Percentiles rank a stretch among this genome's conserved stretches.
These are phyloP conservation scores for Vaccinium macrocarpon DNA, from an alignment of 148 eudicot genomes.

Conservation along the genomic window DNA sequence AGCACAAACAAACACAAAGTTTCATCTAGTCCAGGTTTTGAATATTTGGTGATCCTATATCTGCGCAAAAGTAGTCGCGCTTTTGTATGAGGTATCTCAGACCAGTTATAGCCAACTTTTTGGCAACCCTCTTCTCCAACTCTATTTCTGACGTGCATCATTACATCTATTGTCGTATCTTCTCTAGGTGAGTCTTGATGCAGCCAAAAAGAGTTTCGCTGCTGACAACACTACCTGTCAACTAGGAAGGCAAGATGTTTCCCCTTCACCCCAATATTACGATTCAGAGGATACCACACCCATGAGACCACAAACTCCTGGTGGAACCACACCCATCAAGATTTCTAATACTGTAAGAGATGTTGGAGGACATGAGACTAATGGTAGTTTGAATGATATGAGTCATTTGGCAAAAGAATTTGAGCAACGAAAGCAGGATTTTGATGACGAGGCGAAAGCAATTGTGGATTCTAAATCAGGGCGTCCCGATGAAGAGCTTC, in stretches of 20 bases:
- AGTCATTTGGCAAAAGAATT: constrained; percentile 56
- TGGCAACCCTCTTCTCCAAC: background rate
- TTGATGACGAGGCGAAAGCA: constrained; percentile 68
- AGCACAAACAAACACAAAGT: background rate
- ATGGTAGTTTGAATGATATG: constrained; percentile 41
- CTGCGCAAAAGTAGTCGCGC: background rate
- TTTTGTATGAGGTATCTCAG: background rate
- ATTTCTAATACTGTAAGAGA: constrained; percentile 33
- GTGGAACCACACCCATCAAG: constrained; percentile 48
- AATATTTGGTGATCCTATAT: background rate
- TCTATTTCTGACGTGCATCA: background rate
- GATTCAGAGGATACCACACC: constrained; percentile 57
- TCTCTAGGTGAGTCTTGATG: constrained; percentile 46
- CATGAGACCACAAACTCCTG: constrained; percentile 53
- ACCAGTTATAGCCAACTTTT: background rate
- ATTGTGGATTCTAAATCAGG: constrained; percentile 48
- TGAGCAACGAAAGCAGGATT: constrained; percentile 50
- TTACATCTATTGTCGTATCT: background rate
- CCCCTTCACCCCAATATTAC: constrained; percentile 42
- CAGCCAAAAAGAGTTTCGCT: constrained; percentile 43
- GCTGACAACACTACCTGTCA: constrained; percentile 36
- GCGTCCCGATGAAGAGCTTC: constrained; percentile 54
- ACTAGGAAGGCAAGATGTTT: constrained; percentile 38
- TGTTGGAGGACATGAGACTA: constrained; percentile 33
- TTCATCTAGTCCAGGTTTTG: background rate